Evolutionary conservation across 768 basidiomycete species (phyloP), one percentile per base, ranked within the genome.

Genomic region (Antrodiella citrinella): DNA sequence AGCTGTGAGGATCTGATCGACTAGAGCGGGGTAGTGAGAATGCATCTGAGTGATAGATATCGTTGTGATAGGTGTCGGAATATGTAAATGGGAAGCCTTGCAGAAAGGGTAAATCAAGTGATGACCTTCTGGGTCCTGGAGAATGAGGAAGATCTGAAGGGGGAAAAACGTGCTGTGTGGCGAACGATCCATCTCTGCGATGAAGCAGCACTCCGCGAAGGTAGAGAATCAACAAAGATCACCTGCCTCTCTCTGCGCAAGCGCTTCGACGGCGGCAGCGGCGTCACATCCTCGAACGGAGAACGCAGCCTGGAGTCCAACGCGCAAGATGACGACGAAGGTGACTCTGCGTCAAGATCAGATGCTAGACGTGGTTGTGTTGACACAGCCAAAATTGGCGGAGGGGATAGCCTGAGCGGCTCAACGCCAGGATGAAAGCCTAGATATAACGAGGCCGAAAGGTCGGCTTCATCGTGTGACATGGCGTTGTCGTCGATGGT

Each of bases 331-430:
- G 4, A 25, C 7, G 9, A 19, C 26, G 47, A 7, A 22, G 19
- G 35, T 5, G 23, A 22, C 4, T 18, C 30, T 7, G 15, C 7
- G 7, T 15, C 30, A 15, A 35, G n/a, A n/a, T 48, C 51, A 15
- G 39, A 26, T 2, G 25, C 15, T 4, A 56, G 59, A 11, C 57
- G 48, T 3, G 57, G 52, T 26, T 41, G 48, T 11, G 51, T 47
- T 13, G 25, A 41, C 10, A 60, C 30, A 7, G 49, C 48, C 7
- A 51, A 19, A 24, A 56, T 59, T 18, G 56, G 54, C 15, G 56
- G 59, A 24, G 56, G 56, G 18, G 59, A 57, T n/a, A n/a, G n/a
- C n/a, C n/a, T n/a, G 19, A 56, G 47, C 42, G 56, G 56, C 30
- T 50, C 55, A 26, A 49, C 44, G 21, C 46, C 41, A 20, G n/a